Evolutionary conservation across 768 basidiomycete species (phyloP).

Genomic region (Suillus paluster): DNA sequence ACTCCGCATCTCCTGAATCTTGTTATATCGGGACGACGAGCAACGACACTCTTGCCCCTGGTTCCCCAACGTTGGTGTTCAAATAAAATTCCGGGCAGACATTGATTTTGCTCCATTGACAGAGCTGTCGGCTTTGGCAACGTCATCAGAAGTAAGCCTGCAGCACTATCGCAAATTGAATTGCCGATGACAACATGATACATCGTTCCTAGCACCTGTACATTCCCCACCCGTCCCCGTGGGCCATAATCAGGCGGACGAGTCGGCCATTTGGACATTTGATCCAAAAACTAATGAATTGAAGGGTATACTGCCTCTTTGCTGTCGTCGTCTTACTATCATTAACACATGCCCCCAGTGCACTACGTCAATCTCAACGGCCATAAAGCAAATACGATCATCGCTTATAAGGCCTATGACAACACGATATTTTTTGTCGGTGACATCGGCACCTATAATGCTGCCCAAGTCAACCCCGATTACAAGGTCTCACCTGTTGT

Average conservation of each 20-base stretch:
- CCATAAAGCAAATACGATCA: conserved; percentile 38
- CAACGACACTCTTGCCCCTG: conserved; percentile 17
- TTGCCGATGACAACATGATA: background rate
- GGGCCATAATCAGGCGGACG: conserved; percentile 25
- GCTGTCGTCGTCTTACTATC: background rate
- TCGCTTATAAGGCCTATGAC: conserved; percentile 45
- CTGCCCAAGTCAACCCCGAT: conserved; percentile 23
- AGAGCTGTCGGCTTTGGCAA: conserved; percentile 43
- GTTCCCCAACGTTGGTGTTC: conserved; percentile 17
- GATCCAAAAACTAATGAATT: conserved; percentile 43
- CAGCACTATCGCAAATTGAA: background rate
- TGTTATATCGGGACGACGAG: conserved; percentile 43
- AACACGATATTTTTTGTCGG: conserved; percentile 50
- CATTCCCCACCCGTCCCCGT: conserved; percentile 35
- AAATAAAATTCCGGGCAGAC: too few species aligned
- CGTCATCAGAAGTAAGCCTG: conserved; percentile 40
- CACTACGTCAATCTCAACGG: conserved; percentile 52
- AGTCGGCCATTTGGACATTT: conserved; percentile 54
- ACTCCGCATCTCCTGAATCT: conserved; percentile 42
- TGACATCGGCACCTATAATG: conserved; percentile 46
- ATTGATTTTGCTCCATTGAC: conserved; percentile 5
- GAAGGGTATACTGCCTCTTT: conserved; percentile 34
- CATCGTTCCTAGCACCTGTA: conserved; percentile 34
- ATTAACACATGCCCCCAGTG: conserved; percentile 31
- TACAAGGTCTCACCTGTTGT: conserved; percentile 32